Evolutionary conservation across 2,329 filamentous ascomycete species (phyloP).

Genomic region (Aspergillus ochraceus): DNA sequence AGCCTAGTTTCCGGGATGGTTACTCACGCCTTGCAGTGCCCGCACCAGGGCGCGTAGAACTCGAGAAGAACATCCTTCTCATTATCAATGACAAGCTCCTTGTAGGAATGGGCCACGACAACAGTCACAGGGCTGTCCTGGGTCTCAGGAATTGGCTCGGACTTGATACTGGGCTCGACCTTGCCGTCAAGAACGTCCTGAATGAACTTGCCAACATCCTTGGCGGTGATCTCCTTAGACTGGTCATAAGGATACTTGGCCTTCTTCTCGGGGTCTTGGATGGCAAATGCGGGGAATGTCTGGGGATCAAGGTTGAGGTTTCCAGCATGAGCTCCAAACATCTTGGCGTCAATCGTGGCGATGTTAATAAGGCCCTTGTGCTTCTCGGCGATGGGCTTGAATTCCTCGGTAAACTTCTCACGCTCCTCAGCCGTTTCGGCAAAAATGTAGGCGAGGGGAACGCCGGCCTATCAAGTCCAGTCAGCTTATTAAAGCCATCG

Average conservation of each 20-base stretch:
- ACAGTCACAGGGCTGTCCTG: slow-evolving; percentile 86
- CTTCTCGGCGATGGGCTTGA: slow-evolving; percentile 87
- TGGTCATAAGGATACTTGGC: slow-evolving; percentile 95
- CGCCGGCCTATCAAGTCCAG: slow-evolving; percentile 58
- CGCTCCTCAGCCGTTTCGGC: slow-evolving; percentile 90
- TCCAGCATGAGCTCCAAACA: slow-evolving; percentile 88
- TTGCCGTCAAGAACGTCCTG: slow-evolving; percentile 83
- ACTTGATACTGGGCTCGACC: slow-evolving; percentile 95
- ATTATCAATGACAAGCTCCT: slow-evolving; percentile 86
- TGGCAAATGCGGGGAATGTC: slow-evolving; percentile 96
- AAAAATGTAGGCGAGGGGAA: slow-evolving; percentile 97
- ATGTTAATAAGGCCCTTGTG: slow-evolving; percentile 96
- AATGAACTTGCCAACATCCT: slow-evolving; percentile 77
- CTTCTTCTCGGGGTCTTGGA: slow-evolving; percentile 94
- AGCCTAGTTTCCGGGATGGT: not conserved
- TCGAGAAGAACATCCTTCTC: slow-evolving; percentile 96
- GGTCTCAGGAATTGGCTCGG: slow-evolving; percentile 90
- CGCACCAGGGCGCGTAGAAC: slow-evolving; percentile 91
- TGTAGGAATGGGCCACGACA: slow-evolving; percentile 91
- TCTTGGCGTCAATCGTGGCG: slow-evolving; percentile 91
- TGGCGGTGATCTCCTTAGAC: slow-evolving; percentile 72
- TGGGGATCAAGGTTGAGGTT: slow-evolving; percentile 97
- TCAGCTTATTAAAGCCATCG: slow-evolving; percentile 7
- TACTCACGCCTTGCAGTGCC: slow-evolving; percentile 65
- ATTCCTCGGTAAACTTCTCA: slow-evolving; percentile 68